These are phyloP conservation scores for Linanthus parryae DNA, from an alignment of 148 eudicot genomes.

Conservation along the genomic window DNA sequence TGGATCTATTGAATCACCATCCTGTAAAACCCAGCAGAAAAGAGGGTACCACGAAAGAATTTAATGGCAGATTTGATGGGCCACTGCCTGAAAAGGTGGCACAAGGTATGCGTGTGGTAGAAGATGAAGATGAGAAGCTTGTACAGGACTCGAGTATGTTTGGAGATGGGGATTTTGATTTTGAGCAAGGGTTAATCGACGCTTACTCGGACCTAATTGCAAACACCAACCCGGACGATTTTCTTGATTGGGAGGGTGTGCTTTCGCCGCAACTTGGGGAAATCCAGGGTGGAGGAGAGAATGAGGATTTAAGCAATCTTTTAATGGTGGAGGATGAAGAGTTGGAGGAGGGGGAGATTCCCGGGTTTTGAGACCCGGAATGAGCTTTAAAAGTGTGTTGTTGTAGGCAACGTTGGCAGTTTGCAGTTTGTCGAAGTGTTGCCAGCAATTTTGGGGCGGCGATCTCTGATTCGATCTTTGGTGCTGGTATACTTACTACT, in stretches of 20 bases:
- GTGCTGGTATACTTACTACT: too few species aligned
- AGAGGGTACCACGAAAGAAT: constrained; percentile 14
- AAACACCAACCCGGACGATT: constrained; percentile 55
- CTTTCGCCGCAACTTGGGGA: constrained; percentile 12
- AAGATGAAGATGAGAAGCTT: constrained; percentile 6
- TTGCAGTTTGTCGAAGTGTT: too few species aligned
- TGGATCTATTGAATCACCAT: constrained; percentile 44
- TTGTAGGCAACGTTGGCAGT: too few species aligned
- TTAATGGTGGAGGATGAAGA: constrained; percentile 34
- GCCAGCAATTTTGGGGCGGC: too few species aligned
- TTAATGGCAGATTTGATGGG: constrained; percentile 6
- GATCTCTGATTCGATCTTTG: too few species aligned
- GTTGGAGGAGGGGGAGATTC: constrained; percentile 93
- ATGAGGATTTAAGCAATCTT: constrained; percentile 9
- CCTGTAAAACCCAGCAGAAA: constrained; percentile 8
- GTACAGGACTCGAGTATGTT: constrained; percentile 10
- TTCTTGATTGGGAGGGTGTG: constrained; percentile 44
- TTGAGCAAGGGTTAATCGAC: constrained; percentile 55
- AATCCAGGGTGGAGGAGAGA: constrained; percentile 4
- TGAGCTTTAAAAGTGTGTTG: too few species aligned
- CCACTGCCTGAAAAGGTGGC: constrained; percentile 4
- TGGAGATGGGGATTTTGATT: constrained; percentile 41
- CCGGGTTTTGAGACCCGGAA: constrained; percentile 11
- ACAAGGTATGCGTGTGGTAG: not conserved
- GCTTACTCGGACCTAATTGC: constrained; percentile 47